phyloP scores from a whole-genome alignment of 2,329 filamentous ascomycete genomes.

The Chaetothyriales sp. region DNA sequence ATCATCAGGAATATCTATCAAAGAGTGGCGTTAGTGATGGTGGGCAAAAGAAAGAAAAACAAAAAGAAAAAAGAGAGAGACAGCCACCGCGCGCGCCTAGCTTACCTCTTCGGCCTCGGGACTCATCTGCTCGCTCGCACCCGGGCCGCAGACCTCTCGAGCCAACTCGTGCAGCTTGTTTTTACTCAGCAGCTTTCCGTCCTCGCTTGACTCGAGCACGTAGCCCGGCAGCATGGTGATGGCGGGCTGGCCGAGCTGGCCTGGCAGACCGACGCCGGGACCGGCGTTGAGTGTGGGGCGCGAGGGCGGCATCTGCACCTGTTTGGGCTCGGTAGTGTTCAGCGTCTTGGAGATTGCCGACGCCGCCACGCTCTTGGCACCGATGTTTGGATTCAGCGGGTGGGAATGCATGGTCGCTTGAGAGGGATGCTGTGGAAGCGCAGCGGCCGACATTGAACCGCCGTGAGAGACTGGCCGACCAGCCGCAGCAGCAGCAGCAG shows the following conservation, averaged over 20 bases:
- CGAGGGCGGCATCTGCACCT: constrained; percentile 56
- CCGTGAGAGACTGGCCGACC: constrained; percentile 13
- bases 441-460: constrained; percentile 14
- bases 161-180: constrained; percentile 95
- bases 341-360: constrained; percentile 76
- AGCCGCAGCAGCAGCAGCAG: neutral
- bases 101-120: constrained; percentile 91
- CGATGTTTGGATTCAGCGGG: constrained; percentile 29
- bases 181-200: constrained; percentile 88
- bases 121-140: constrained; percentile 57
- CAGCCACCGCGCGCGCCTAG: constrained; percentile 1
- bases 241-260: constrained; percentile 76
- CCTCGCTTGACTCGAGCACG: constrained; percentile 70
- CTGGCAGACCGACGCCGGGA: constrained; percentile 57
- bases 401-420: constrained; percentile 26
- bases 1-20: constrained; percentile 67
- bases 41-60: constrained; percentile 2
- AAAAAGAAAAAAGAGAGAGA: neutral
- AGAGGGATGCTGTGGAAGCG: constrained; percentile 21
- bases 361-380: constrained; percentile 41
- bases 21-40: neutral
- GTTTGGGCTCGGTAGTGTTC: constrained; percentile 55
- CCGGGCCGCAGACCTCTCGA: constrained; percentile 74
- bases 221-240: constrained; percentile 69
- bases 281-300: constrained; percentile 78